Conservation (phyloP, 2,329 filamentous ascomycete species). For the Sporothrix euskadiensis region DNA sequence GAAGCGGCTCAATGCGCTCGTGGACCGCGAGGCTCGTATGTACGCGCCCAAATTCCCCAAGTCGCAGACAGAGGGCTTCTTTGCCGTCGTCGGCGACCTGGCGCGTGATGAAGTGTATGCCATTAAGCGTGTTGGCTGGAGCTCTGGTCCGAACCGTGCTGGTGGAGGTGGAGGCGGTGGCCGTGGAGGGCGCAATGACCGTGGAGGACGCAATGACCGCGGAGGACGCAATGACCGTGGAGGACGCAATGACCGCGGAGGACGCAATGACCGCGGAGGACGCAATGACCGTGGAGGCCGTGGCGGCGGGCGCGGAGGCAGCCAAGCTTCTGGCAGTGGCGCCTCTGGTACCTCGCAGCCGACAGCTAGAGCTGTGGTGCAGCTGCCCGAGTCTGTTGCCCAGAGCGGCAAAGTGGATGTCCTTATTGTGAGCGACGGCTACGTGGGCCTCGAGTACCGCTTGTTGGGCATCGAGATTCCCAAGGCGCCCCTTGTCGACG, state of each 20-base stretch:
- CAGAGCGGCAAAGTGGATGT: conserved; percentile 68
- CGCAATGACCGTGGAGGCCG: background rate
- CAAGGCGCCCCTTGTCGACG: conserved; percentile 50
- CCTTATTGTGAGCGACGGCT: conserved; percentile 80
- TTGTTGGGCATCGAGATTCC: conserved; percentile 55
- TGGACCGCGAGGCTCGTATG: conserved; percentile 69
- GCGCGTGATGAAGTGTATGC: conserved; percentile 75
- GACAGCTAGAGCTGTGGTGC: conserved; percentile 58
- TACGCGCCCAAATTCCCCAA: conserved; percentile 91
- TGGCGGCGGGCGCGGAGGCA: background rate
- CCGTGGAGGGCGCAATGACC: background rate
- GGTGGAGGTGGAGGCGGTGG: background rate
- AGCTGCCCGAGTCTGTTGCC: conserved; percentile 54
- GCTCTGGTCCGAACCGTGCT: conserved; percentile 32
- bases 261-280: background rate
- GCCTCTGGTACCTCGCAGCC: conserved; percentile 42
- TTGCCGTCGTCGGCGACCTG: conserved; percentile 72
- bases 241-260: background rate
- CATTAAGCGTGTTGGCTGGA: conserved; percentile 83
- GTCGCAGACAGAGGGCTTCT: conserved; percentile 91
- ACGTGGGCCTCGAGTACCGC: conserved; percentile 69
- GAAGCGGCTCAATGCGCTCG: conserved; percentile 65
- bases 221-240: background rate
- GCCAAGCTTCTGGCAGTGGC: background rate
- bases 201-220: background rate